Evolutionary conservation across 2,329 filamentous ascomycete genomes (phyloP).

Genomic region (Trichoderma arundinaceum): DNA sequence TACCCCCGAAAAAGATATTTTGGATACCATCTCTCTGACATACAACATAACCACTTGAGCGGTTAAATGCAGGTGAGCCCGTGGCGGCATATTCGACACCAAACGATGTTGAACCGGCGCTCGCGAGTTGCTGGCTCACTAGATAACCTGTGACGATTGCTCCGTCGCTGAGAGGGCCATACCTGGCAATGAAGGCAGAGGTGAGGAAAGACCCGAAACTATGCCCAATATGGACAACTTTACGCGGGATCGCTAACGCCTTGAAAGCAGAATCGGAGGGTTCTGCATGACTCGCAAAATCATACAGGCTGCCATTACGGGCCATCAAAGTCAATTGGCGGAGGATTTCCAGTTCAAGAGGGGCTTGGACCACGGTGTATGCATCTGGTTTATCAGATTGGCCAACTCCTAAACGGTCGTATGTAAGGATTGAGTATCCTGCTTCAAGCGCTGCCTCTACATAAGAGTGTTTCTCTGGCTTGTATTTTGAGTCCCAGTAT

Average conservation of each 20-base stretch:
- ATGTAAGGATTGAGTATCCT: constrained; percentile 21
- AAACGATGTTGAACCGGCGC: constrained; percentile 24
- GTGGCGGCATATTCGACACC: constrained; percentile 27
- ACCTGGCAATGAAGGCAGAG: constrained; percentile 21
- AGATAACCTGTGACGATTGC: constrained; percentile 20
- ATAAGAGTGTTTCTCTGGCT: constrained; percentile 25
- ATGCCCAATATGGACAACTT: constrained; percentile 25
- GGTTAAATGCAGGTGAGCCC: constrained; percentile 1
- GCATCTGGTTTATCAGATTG: constrained; percentile 20
- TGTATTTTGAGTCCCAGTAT: constrained; percentile 27
- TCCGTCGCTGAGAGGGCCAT: constrained; percentile 22
- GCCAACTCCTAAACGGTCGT: constrained; percentile 22
- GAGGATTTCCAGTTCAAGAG: constrained; percentile 20
- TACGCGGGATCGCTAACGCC: background rate
- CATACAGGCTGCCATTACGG: constrained; percentile 22
- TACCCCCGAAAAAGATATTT: constrained; percentile 24
- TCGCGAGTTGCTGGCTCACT: background rate
- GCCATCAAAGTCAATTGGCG: constrained; percentile 24
- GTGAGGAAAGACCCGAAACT: constrained; percentile 26
- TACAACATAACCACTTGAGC: constrained; percentile 26
- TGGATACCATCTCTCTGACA: constrained; percentile 26
- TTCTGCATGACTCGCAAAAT: constrained; percentile 16
- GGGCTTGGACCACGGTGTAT: constrained; percentile 23
- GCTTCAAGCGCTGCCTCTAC: constrained; percentile 19
- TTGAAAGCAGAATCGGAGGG: background rate